These are phyloP conservation scores for Echinochloa phyllopogon DNA, from an alignment of 176 grass and related monocot species.

Conservation along the genomic window DNA sequence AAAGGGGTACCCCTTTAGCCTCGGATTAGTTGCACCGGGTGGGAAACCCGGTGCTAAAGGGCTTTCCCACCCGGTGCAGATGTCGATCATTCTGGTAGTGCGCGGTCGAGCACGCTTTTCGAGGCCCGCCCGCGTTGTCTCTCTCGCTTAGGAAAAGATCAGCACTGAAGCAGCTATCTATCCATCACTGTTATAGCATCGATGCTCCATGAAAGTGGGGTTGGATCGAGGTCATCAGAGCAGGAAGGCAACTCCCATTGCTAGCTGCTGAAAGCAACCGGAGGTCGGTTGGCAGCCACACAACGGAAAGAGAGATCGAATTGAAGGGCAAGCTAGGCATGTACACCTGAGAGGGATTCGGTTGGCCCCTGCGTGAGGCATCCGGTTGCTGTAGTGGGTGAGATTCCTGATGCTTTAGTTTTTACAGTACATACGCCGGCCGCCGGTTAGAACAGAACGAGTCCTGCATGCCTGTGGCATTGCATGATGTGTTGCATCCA, in stretches of 20 bases:
- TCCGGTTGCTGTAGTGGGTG: not conserved
- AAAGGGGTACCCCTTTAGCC: too few relatives aligned
- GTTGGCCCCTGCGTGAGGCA: not conserved
- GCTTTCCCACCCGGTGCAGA: too few relatives aligned
- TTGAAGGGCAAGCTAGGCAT: not conserved
- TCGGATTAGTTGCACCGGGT: too few relatives aligned
- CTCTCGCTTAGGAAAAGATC: not conserved
- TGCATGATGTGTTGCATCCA: not conserved
- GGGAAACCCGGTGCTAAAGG: too few relatives aligned
- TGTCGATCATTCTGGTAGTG: too few relatives aligned
- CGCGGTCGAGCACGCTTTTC: not conserved
- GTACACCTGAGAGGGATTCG: not conserved
- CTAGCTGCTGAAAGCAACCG: constrained; percentile 12
- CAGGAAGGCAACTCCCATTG: not conserved
- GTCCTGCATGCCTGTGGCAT: not conserved
- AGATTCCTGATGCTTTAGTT: not conserved
- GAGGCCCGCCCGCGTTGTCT: not conserved
- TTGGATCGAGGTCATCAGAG: not conserved
- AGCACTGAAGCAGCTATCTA: not conserved
- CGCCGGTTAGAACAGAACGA: not conserved
- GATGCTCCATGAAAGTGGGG: constrained; percentile 25
- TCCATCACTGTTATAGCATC: not conserved
- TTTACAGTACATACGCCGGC: not conserved
- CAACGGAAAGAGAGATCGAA: not conserved
- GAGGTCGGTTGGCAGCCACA: constrained; percentile 1